A percentile compares a stretch with the other conserved stretches of the same genome.
Conservation (phyloP, 23 red algal species). For the Chondrus crispus region DNA sequence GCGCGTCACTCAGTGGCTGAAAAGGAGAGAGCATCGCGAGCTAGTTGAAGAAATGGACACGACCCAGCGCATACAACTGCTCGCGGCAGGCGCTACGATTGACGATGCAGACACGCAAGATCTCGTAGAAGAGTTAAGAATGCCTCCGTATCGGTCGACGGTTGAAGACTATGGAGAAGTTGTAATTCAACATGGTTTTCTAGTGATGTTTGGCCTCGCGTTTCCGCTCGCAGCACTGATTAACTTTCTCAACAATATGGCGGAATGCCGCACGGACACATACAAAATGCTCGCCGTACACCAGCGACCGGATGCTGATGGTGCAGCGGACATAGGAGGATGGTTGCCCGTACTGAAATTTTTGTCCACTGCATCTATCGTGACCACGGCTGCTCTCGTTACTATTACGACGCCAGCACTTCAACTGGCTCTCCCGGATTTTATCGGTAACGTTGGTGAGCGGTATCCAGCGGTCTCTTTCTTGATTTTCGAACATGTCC, state of each 20-base stretch:
- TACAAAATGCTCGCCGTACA: constrained; percentile 64
- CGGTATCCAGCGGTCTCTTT: constrained; percentile 23
- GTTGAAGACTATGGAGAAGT: constrained; percentile 72
- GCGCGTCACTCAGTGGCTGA: constrained; percentile 14
- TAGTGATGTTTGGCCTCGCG: constrained; percentile 61
- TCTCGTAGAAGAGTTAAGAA: constrained; percentile 13
- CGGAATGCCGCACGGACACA: constrained; percentile 61
- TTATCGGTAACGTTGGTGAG: constrained; percentile 19
- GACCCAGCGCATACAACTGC: constrained; percentile 4
- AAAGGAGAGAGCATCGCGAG: not conserved
- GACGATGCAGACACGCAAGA: not conserved
- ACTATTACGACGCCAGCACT: constrained; percentile 52
- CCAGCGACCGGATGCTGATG: constrained; percentile 48
- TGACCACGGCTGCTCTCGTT: constrained; percentile 46
- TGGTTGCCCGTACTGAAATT: constrained; percentile 48
- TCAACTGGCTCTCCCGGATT: constrained; percentile 22
- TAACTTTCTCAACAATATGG: constrained; percentile 54
- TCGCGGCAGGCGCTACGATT: constrained; percentile 24
- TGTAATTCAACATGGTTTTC: constrained; percentile 68
- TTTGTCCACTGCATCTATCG: constrained; percentile 40
- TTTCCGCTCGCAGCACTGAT: constrained; percentile 61
- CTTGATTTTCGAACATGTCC: constrained; percentile 54
- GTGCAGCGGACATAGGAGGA: constrained; percentile 50
- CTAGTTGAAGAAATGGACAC: constrained; percentile 14
- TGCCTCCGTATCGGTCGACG: constrained; percentile 19